Percentiles rank a stretch among this genome's conserved stretches.
Conservation (phyloP, 306 rosid genomes). For the Vicia faba region DNA sequence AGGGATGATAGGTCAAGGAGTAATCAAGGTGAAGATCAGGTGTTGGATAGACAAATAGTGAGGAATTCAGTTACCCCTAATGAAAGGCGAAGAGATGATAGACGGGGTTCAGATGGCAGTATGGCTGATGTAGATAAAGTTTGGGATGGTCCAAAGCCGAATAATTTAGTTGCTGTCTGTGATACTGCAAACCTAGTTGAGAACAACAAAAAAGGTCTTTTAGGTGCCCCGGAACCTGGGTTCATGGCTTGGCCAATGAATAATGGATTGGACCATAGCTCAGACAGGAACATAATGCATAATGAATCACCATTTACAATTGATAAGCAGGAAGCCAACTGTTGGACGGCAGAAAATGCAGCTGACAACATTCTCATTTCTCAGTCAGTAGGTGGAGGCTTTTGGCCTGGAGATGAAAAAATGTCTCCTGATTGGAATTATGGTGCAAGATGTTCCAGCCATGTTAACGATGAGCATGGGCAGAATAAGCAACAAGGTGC, state of each 20-base stretch:
- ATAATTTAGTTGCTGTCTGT: slow-evolving; percentile 43
- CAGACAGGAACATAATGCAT: slow-evolving; percentile 49
- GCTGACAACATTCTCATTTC: slow-evolving; percentile 41
- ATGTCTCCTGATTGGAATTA: slow-evolving; percentile 94
- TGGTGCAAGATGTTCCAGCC: slow-evolving; percentile 49
- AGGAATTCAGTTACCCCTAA: slow-evolving; percentile 59
- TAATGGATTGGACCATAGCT: slow-evolving; percentile 53
- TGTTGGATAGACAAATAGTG: slow-evolving; percentile 51
- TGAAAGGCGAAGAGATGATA: slow-evolving; percentile 59
- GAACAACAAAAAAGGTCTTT: slow-evolving; percentile 45
- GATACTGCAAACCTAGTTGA: slow-evolving; percentile 47
- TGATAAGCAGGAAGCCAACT: slow-evolving; percentile 58
- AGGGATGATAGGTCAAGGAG: slow-evolving; percentile 58
- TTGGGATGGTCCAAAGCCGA: slow-evolving; percentile 56
- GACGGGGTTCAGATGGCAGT: slow-evolving; percentile 46
- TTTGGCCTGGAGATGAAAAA: slow-evolving; percentile 80
- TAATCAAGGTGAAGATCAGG: slow-evolving; percentile 52
- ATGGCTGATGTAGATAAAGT: slow-evolving; percentile 48
- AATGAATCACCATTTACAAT: slow-evolving; percentile 45
- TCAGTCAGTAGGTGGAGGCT: slow-evolving; percentile 56
- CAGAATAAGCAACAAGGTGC: slow-evolving; percentile 50
- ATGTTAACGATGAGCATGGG: slow-evolving; percentile 45
- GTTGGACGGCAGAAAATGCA: slow-evolving; percentile 50
- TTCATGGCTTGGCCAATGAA: slow-evolving; percentile 50
- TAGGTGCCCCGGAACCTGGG: slow-evolving; percentile 44